phyloP scores from a whole-genome alignment of 768 basidiomycete genomes.

The Kwoniella europaea region DNA sequence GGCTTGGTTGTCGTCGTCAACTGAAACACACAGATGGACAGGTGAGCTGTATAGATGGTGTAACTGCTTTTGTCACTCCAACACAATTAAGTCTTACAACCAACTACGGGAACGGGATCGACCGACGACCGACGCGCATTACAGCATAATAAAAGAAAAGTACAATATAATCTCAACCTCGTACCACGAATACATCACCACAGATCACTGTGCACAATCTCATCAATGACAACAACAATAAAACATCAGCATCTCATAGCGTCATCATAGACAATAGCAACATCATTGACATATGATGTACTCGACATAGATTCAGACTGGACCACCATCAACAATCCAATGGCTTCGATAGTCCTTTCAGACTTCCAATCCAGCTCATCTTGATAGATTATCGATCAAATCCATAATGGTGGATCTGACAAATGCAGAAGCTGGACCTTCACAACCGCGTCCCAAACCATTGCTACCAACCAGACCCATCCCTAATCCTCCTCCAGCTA shows the following conservation, averaged over 20 bases:
- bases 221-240: neutral
- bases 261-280: neutral
- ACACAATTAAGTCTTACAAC: neutral
- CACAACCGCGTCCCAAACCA: conserved; percentile 6
- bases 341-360: neutral
- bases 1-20: too few species aligned
- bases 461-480: conserved; percentile 18
- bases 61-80: neutral
- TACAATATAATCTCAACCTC: neutral
- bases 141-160: too few species aligned
- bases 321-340: neutral
- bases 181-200: neutral
- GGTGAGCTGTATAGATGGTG: too few species aligned
- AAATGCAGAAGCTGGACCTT: conserved; percentile 38
- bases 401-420: neutral
- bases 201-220: neutral
- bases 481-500: conserved; percentile 24
- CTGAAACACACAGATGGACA: neutral
- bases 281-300: neutral
- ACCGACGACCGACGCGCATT: neutral
- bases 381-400: neutral
- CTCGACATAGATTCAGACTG: neutral
- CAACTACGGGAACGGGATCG: neutral
- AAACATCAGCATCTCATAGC: neutral
- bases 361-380: neutral